A percentile compares a stretch with the other conserved stretches of the same genome.
These are phyloP conservation scores for Magnaporthiopsis incrustans DNA, from an alignment of 2,329 filamentous ascomycete species.

Conservation along the genomic window DNA sequence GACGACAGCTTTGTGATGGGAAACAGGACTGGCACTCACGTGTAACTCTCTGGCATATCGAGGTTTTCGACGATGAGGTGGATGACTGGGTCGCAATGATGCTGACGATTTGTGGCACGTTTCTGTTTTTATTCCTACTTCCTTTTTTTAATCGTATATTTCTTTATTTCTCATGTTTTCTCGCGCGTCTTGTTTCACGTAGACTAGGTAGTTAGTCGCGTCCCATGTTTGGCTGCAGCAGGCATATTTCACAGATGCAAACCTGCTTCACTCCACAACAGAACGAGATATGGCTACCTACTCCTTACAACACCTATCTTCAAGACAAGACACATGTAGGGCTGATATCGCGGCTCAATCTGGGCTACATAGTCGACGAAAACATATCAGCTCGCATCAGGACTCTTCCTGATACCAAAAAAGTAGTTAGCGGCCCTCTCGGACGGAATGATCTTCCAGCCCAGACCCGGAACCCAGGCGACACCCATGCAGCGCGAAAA, in stretches of 20 bases:
- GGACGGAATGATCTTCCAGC: conserved; percentile 76
- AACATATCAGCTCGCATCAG: neutral
- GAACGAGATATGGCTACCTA: too few relatives aligned
- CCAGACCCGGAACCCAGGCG: conserved; percentile 80
- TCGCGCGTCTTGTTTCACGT: neutral
- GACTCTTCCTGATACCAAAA: conserved; percentile 61
- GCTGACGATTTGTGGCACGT: too few relatives aligned
- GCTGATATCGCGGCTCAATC: neutral
- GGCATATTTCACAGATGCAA: too few relatives aligned
- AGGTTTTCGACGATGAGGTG: neutral
- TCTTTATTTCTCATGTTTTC: neutral
- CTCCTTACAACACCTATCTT: too few relatives aligned
- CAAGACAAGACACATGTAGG: too few relatives aligned
- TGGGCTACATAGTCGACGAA: neutral
- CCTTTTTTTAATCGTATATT: neutral
- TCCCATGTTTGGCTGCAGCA: too few relatives aligned
- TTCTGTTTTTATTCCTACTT: neutral
- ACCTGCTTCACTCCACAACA: too few relatives aligned
- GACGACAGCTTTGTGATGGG: neutral
- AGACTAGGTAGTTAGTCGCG: neutral
- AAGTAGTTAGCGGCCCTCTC: conserved; percentile 95
- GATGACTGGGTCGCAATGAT: neutral
- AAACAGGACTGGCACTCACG: neutral
- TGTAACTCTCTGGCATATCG: neutral
- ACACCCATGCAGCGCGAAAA: conserved; percentile 64